Percentiles rank a stretch among this genome's conserved stretches.
Conservation (phyloP, 805 yeast species). For the Spathaspora girioi region DNA sequence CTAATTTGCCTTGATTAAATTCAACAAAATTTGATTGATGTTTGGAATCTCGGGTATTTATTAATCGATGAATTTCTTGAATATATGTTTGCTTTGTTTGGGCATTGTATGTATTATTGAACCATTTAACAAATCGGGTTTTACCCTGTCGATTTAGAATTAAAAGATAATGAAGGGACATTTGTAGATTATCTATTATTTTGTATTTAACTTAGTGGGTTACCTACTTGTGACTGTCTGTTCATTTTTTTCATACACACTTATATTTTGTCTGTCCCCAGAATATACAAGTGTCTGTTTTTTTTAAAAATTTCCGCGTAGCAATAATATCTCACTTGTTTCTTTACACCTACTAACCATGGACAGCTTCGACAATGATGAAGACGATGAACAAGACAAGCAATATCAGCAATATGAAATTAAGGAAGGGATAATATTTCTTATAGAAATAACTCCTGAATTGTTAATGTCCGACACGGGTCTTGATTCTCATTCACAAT, state of each 20-base stretch:
- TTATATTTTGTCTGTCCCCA: not conserved
- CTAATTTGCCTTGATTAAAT: constrained; percentile 54
- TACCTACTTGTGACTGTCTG: not conserved
- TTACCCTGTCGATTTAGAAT: constrained; percentile 94
- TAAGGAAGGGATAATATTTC: constrained; percentile 62
- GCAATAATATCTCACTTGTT: not conserved
- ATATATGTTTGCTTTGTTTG: constrained; percentile 37
- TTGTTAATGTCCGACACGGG: constrained; percentile 35
- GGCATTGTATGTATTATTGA: constrained; percentile 25
- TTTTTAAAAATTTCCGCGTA: too few species aligned
- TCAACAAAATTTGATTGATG: constrained; percentile 81
- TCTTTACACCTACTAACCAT: not conserved
- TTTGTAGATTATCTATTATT: too few species aligned
- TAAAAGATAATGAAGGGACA: constrained; percentile 78
- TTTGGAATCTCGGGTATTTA: constrained; percentile 79
- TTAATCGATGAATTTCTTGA: constrained; percentile 70
- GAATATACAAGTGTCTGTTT: not conserved
- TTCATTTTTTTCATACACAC: not conserved
- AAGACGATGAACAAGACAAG: constrained; percentile 9
- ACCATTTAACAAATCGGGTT: constrained; percentile 83
- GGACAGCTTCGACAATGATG: constrained; percentile 1
- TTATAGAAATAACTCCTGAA: constrained; percentile 55
- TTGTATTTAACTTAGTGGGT: not conserved
- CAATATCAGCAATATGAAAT: constrained; percentile 40
- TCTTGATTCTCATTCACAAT: constrained; percentile 38